phyloP scores from a whole-genome alignment of 2,329 filamentous ascomycete genomes.

The Aspergillaceae sp. region DNA sequence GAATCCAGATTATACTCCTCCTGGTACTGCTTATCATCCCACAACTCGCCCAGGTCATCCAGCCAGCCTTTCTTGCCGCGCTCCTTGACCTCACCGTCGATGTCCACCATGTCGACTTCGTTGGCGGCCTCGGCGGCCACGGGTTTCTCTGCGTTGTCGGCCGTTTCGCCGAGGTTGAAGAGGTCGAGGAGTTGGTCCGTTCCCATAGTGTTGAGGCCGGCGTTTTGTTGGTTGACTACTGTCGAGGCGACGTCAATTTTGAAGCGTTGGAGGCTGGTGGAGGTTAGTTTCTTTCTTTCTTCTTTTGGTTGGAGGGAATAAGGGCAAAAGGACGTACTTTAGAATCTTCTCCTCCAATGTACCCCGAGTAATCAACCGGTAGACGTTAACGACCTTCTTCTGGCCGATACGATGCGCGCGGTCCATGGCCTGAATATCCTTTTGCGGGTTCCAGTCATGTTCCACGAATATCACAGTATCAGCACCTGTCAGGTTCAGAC shows the following conservation, averaged over 20 bases:
- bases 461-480: slow-evolving; percentile 99
- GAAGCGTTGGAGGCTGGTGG: slow-evolving; percentile 82
- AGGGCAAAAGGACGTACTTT: slow-evolving; percentile 44
- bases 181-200: slow-evolving; percentile 96
- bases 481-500: slow-evolving; percentile 89
- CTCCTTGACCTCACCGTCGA: slow-evolving; percentile 83
- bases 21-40: slow-evolving; percentile 96
- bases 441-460: slow-evolving; percentile 99
- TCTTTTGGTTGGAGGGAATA: not conserved
- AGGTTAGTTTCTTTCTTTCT: slow-evolving; percentile 9
- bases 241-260: slow-evolving; percentile 98
- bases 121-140: slow-evolving; percentile 50
- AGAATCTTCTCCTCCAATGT: slow-evolving; percentile 98
- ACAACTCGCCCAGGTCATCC: slow-evolving; percentile 89
- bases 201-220: slow-evolving; percentile 89
- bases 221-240: slow-evolving; percentile 98
- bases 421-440: slow-evolving; percentile 98
- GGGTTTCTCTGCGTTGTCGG: slow-evolving; percentile 49
- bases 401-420: slow-evolving; percentile 95
- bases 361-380: slow-evolving; percentile 88
- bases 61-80: slow-evolving; percentile 96
- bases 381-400: slow-evolving; percentile 99
- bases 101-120: slow-evolving; percentile 73
- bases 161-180: slow-evolving; percentile 77
- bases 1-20: slow-evolving; percentile 95